Evolutionary conservation across 495 filamentous ascomycete species (phyloP).

Genomic region (Delitschia confertaspora): DNA sequence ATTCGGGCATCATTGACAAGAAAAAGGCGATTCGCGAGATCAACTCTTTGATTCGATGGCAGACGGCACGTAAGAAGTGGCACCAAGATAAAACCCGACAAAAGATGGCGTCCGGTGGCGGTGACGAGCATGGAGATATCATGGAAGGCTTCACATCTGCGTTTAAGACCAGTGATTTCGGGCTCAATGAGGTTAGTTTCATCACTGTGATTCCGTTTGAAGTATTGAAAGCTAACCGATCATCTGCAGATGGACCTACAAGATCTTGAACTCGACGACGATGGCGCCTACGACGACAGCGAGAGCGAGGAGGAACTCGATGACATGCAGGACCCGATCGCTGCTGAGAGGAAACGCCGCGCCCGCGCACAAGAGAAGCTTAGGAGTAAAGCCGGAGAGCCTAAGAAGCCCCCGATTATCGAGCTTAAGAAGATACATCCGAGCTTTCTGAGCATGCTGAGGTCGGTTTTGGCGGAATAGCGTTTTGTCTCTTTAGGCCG

Average conservation of each 20-base stretch:
- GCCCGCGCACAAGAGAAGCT: constrained; percentile 67
- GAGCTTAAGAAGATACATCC: constrained; percentile 72
- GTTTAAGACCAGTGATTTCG: constrained; percentile 77
- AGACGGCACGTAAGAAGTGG: constrained; percentile 90
- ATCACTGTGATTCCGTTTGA: not conserved
- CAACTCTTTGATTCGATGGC: constrained; percentile 79
- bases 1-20: constrained; percentile 57
- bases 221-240: constrained; percentile 2
- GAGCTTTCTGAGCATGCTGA: constrained; percentile 74
- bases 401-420: constrained; percentile 66
- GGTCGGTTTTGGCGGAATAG: constrained; percentile 74
- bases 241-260: constrained; percentile 57
- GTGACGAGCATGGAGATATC: constrained; percentile 27
- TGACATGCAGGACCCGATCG: constrained; percentile 75
- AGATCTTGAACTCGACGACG: constrained; percentile 69
- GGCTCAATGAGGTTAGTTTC: constrained; percentile 61
- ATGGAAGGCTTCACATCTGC: constrained; percentile 33
- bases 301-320: constrained; percentile 62
- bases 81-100: constrained; percentile 94
- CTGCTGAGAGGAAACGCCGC: constrained; percentile 69
- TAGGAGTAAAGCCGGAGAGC: constrained; percentile 78
- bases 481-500: not conserved
- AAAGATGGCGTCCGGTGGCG: constrained; percentile 83
- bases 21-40: constrained; percentile 70
- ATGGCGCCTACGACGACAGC: constrained; percentile 51